Evolutionary conservation across 306 rosid species (phyloP).

Genomic region (Luffa acutangula): DNA sequence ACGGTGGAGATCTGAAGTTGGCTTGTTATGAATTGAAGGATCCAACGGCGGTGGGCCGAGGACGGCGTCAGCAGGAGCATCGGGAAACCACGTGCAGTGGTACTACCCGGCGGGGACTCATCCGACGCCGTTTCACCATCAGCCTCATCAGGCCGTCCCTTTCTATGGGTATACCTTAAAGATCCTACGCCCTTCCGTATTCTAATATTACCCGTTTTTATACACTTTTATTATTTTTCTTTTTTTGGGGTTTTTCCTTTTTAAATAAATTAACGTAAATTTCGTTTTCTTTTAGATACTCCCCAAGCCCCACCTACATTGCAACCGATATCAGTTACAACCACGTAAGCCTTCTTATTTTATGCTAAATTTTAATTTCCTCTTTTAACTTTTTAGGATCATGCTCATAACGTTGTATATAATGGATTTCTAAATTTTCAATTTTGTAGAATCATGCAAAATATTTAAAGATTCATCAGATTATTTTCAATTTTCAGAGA

Average conservation of each 20-base stretch:
- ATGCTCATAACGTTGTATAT: too few species aligned
- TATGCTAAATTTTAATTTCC: background rate
- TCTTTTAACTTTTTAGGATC: background rate
- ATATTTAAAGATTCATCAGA: too few species aligned
- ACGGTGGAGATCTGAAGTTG: constrained; percentile 10
- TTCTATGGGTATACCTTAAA: constrained; percentile 43
- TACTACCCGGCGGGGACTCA: constrained; percentile 59
- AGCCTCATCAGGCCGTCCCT: constrained; percentile 49
- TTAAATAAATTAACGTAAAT: background rate
- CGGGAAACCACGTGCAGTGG: constrained; percentile 57
- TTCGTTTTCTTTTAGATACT: constrained; percentile 31
- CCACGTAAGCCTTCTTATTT: constrained; percentile 22
- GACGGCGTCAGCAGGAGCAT: constrained; percentile 24
- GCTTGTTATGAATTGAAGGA: constrained; percentile 19
- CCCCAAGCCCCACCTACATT: constrained; percentile 41
- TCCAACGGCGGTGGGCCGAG: constrained; percentile 46
- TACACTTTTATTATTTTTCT: background rate
- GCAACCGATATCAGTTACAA: constrained; percentile 52
- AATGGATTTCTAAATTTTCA: too few species aligned
- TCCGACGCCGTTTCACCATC: constrained; percentile 32
- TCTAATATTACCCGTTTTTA: background rate
- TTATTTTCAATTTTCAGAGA: background rate
- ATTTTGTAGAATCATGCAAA: too few species aligned
- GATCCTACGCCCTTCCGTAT: background rate
- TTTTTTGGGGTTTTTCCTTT: background rate